Conservation (phyloP, 2,329 filamentous ascomycete genomes). For the Aspergillus chevalieri region DNA sequence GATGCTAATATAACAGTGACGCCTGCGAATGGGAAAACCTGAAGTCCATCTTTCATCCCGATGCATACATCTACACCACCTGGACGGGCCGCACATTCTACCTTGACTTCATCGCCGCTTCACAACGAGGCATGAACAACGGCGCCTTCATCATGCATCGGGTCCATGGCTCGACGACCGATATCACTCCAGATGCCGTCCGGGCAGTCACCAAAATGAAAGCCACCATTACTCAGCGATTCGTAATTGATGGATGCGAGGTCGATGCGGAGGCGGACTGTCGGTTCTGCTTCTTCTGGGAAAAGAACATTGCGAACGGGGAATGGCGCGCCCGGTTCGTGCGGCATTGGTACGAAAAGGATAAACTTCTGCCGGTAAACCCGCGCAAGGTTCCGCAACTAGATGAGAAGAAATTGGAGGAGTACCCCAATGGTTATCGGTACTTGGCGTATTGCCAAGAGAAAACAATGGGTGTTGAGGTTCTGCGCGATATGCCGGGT, state of each 20-base stretch:
- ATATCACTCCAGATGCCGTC: constrained; percentile 28
- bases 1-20: constrained; percentile 25
- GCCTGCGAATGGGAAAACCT: constrained; percentile 51
- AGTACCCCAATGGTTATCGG: constrained; percentile 42
- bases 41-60: constrained; percentile 45
- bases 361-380: constrained; percentile 45
- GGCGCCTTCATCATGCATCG: constrained; percentile 55
- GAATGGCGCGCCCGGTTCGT: constrained; percentile 44
- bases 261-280: constrained; percentile 46
- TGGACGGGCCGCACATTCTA: constrained; percentile 44
- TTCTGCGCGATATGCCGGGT: constrained; percentile 42
- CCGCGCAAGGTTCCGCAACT: constrained; percentile 38
- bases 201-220: not conserved
- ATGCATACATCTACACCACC: constrained; percentile 46
- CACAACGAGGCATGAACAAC: constrained; percentile 45
- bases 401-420: constrained; percentile 34
- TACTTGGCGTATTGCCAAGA: constrained; percentile 42
- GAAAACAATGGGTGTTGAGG: constrained; percentile 40
- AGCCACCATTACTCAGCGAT: constrained; percentile 38
- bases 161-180: constrained; percentile 38
- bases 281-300: constrained; percentile 44
- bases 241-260: constrained; percentile 36
- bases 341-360: constrained; percentile 49
- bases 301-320: constrained; percentile 26
- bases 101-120: constrained; percentile 44